These are phyloP conservation scores for Plasmodium coatneyi DNA, from an alignment of 169 alveolate genomes.

Conservation along the genomic window DNA sequence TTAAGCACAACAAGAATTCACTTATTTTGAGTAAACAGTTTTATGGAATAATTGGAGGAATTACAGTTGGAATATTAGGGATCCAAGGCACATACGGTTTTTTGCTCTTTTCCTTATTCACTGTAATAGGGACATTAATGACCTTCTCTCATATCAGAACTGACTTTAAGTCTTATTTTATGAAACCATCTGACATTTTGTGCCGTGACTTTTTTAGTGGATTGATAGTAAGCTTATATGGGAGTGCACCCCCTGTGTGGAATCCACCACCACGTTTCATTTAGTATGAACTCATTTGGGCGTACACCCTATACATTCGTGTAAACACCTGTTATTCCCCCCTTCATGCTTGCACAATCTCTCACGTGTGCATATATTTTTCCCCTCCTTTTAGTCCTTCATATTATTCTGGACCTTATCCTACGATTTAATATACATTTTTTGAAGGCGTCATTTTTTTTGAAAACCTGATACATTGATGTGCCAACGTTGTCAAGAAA, in stretches of 20 bases:
- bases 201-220: slow-evolving; percentile 60
- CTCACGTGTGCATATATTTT: background rate
- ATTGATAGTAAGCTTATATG: slow-evolving; percentile 21
- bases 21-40: slow-evolving; percentile 58
- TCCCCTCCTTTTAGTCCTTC: slow-evolving; percentile 39
- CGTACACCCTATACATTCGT: background rate
- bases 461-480: background rate
- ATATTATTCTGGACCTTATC: slow-evolving; percentile 70
- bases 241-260: background rate
- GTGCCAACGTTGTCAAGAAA: background rate
- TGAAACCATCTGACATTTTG: slow-evolving; percentile 24
- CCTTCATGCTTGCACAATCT: background rate
- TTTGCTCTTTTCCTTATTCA: slow-evolving; percentile 47
- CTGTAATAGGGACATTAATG: slow-evolving; percentile 44
- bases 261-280: background rate
- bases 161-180: slow-evolving; percentile 37
- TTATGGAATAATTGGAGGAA: slow-evolving; percentile 70
- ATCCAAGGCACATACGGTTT: slow-evolving; percentile 61
- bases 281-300: background rate
- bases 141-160: slow-evolving; percentile 48
- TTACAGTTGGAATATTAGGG: slow-evolving; percentile 65
- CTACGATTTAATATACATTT: slow-evolving; percentile 63
- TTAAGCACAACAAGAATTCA: slow-evolving; percentile 47
- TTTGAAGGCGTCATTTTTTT: background rate
- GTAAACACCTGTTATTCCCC: background rate